Conservation (phyloP, 78 protist species). For the Fonticula alba region DNA sequence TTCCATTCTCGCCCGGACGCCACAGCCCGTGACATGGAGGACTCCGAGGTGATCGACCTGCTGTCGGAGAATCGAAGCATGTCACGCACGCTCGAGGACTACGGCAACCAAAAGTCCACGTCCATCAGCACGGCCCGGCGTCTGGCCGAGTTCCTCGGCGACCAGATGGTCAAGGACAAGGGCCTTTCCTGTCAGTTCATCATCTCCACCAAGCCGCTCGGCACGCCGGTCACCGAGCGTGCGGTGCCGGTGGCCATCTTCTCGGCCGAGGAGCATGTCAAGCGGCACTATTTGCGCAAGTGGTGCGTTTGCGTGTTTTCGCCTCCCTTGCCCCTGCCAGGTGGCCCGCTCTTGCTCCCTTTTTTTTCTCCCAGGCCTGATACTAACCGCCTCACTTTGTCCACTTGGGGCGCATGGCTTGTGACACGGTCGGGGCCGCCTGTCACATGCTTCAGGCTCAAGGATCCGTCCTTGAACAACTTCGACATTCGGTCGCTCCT, state of each 20-base stretch:
- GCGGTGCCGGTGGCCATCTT: constrained; percentile 84
- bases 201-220: constrained; percentile 62
- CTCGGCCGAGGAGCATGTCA: constrained; percentile 7
- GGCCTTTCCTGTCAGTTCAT: constrained; percentile 76
- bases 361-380: no score
- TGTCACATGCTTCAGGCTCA: no score
- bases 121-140: constrained; percentile 52
- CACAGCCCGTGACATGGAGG: constrained; percentile 16
- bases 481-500: constrained; percentile 45
- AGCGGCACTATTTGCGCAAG: constrained; percentile 10
- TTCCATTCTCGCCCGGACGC: no score
- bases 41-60: constrained; percentile 60
- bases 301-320: no score
- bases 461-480: not conserved
- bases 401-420: no score
- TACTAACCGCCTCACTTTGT: no score
- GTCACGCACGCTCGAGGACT: constrained; percentile 66
- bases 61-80: constrained; percentile 70
- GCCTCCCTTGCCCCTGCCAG: no score
- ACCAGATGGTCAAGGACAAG: constrained; percentile 68
- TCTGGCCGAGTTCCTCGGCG: constrained; percentile 72
- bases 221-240: constrained; percentile 82
- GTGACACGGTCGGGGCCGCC: no score
- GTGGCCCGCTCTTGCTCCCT: no score
- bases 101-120: constrained; percentile 46